Base-by-base conservation (phyloP, 2,329 filamentous ascomycete species). In the Aspergillus sp. region DNA sequence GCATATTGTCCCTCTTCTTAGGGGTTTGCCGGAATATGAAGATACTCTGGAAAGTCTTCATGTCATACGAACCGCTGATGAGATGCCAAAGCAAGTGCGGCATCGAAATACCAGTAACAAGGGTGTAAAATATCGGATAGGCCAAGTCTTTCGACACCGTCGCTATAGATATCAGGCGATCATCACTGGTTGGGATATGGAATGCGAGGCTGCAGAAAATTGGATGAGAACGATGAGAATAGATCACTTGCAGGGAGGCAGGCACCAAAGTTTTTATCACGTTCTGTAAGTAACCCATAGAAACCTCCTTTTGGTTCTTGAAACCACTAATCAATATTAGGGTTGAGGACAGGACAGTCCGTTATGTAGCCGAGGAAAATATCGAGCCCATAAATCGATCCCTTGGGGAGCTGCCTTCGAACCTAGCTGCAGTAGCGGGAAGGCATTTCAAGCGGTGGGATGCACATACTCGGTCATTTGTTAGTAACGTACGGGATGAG, bases 401-500 rank as follows among this genome's bases (percentile, higher is more conserved):
- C 30, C 69, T 85, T 2, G 75, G 79, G 0, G 69, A 78, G n/a
- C 68, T 79, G 20, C 74, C 68, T 1, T 48, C 44, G 13, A 53
- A 53, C 2, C 61, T 94, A 52, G 78, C 88, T 61, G 74, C 75
- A 41, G 69, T 87, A 55, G 88, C 90, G 3, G 93, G 93, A 0
- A 85, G 84, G 58, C 88, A 88, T 66, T 97, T 98, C 67, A 94
- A 88, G 67, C 77, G 89, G 38, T 97, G 90, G 76, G 88, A 96
- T 67, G 61, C 66, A 4, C 72, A 71, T 30, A 75, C 69, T 0
- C 81, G 81, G 55, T 75, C 70, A 3, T 98, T 97, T 70, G 77
- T 95, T 27, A 95, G 89, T 58, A 97, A 96, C 66, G 74, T 87
- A 46, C 70, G 71, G 57, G 88, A 94, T 58, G 83, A 90, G 60